These are phyloP conservation scores for Periconia sp. DNA, from an alignment of 2,329 filamentous ascomycete genomes.

Conservation along the genomic window DNA sequence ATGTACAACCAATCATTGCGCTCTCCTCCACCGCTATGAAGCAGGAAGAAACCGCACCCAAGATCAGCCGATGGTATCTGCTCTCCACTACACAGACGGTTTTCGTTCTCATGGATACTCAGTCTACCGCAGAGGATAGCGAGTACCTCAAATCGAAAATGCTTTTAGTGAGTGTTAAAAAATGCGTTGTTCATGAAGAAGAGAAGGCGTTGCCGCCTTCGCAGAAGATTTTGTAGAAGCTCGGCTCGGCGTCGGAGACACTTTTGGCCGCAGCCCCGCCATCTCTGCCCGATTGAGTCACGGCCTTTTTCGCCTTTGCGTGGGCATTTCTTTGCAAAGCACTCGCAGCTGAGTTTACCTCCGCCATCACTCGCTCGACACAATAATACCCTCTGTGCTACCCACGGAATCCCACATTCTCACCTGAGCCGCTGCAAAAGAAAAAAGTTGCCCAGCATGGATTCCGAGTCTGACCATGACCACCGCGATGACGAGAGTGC, in stretches of 20 bases:
- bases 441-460: conserved; percentile 49
- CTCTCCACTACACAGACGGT: conserved; percentile 65
- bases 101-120: conserved; percentile 63
- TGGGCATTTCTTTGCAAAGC: conserved; percentile 31
- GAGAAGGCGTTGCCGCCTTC: conserved; percentile 41
- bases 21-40: conserved; percentile 57
- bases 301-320: conserved; percentile 37
- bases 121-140: conserved; percentile 41
- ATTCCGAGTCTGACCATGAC: conserved; percentile 49
- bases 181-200: conserved; percentile 64
- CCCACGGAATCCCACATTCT: too few species aligned
- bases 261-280: conserved; percentile 33
- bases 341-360: conserved; percentile 14
- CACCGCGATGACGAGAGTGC: conserved; percentile 55
- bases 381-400: background rate
- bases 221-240: conserved; percentile 32
- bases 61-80: conserved; percentile 58
- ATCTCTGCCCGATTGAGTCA: conserved; percentile 37
- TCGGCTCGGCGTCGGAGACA: conserved; percentile 21
- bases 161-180: conserved; percentile 60
- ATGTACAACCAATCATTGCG: conserved; percentile 67
- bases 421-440: too few species aligned
- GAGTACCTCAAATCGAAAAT: conserved; percentile 60
- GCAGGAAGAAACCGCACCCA: conserved; percentile 63
- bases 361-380: conserved; percentile 7